Evolutionary conservation across 768 basidiomycete genomes (phyloP).

Genomic region (Ephemerocybe angulata): DNA sequence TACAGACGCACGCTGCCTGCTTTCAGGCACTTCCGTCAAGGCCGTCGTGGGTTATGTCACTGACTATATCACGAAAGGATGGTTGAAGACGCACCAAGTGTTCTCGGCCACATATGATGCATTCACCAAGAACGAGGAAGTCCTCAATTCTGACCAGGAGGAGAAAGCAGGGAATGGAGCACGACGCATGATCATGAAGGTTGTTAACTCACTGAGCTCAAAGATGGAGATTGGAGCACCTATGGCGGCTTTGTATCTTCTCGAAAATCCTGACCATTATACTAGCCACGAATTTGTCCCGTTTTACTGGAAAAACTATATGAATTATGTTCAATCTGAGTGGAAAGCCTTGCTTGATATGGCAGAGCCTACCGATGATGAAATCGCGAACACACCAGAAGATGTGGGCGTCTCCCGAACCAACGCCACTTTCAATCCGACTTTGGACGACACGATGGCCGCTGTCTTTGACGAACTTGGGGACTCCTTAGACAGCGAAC

Average conservation of each 20-base stretch:
- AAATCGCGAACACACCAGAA: neutral
- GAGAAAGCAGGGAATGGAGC: neutral
- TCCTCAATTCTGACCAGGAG: neutral
- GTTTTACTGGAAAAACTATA: constrained; percentile 4
- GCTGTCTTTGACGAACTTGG: neutral
- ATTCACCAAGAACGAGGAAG: neutral
- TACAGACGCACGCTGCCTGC: constrained; percentile 30
- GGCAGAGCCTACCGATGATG: neutral
- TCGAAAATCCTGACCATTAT: neutral
- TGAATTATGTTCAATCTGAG: neutral
- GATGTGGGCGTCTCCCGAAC: neutral
- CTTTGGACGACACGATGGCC: neutral
- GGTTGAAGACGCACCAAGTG: constrained; percentile 29
- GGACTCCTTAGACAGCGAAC: too few relatives aligned
- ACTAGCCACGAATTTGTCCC: neutral
- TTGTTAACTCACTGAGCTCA: neutral
- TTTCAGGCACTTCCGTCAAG: constrained; percentile 34
- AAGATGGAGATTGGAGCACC: neutral
- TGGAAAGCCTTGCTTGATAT: neutral
- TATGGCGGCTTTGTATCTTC: neutral
- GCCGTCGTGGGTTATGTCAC: constrained; percentile 31
- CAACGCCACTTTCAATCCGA: neutral
- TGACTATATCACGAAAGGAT: constrained; percentile 35
- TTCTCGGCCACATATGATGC: neutral
- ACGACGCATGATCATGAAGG: neutral